Percentiles rank a stretch among this genome's conserved stretches.
phyloP scores from a whole-genome alignment of 2,329 filamentous ascomycete genomes.

The Trichophyton verrucosum region DNA sequence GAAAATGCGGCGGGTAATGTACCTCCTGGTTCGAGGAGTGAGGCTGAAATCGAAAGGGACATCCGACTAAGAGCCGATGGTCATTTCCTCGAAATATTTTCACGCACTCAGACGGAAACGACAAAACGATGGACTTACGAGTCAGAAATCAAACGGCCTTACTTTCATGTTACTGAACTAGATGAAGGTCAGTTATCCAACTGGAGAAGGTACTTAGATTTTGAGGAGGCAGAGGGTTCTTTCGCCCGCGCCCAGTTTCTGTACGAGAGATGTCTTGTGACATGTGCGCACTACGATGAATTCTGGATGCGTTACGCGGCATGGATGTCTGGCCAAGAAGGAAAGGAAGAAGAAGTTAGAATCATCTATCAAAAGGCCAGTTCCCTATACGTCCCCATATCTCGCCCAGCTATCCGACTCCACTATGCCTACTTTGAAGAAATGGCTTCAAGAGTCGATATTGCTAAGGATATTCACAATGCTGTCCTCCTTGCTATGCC shows the following conservation, averaged over 20 bases:
- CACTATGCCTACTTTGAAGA: conserved; percentile 96
- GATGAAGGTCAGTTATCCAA: conserved; percentile 74
- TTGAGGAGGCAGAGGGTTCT: conserved; percentile 76
- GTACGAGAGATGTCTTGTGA: conserved; percentile 88
- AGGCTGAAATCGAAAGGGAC: conserved; percentile 72
- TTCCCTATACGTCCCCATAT: conserved; percentile 75
- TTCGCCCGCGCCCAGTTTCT: conserved; percentile 64
- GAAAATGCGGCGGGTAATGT: conserved; percentile 40
- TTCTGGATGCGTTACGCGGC: conserved; percentile 96
- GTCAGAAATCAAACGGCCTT: conserved; percentile 85
- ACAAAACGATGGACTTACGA: conserved; percentile 92
- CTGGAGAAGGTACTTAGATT: conserved; percentile 94
- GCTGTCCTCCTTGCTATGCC: conserved; percentile 66
- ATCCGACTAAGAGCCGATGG: conserved; percentile 67
- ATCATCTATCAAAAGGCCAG: conserved; percentile 84
- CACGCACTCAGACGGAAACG: conserved; percentile 71
- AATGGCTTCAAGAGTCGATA: conserved; percentile 59
- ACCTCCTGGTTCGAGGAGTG: conserved; percentile 42
- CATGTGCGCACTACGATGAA: conserved; percentile 88
- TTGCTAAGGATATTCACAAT: conserved; percentile 73
- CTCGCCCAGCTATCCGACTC: conserved; percentile 67
- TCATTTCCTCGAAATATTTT: conserved; percentile 69
- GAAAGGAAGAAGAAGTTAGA: conserved; percentile 77
- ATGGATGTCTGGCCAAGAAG: conserved; percentile 75
- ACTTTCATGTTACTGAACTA: conserved; percentile 91